phyloP scores from a whole-genome alignment of 768 basidiomycete genomes.

The Suillus clintonianus region DNA sequence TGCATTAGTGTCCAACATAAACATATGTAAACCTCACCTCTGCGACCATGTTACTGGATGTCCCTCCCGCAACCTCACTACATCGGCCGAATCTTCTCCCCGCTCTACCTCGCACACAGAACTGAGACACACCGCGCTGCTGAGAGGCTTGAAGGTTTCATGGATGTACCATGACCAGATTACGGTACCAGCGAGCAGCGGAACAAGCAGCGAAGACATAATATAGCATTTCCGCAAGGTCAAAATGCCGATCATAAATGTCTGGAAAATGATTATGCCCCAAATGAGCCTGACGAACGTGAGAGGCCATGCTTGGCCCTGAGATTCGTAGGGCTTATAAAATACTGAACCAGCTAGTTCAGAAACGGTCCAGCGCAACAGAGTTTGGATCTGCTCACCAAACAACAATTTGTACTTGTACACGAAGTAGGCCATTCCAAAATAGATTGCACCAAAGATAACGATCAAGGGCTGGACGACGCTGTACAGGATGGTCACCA shows the following conservation, averaged over 20 bases:
- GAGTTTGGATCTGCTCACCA: constrained; percentile 50
- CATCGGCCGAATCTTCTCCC: constrained; percentile 83
- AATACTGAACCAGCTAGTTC: constrained; percentile 61
- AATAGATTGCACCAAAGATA: constrained; percentile 94
- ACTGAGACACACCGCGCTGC: constrained; percentile 82
- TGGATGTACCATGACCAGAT: constrained; percentile 83
- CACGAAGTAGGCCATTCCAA: constrained; percentile 92
- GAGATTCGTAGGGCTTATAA: constrained; percentile 97
- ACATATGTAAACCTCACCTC: constrained; percentile 50
- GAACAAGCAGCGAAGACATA: constrained; percentile 64
- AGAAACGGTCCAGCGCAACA: background rate
- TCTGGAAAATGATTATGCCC: constrained; percentile 89
- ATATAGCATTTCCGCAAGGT: constrained; percentile 60
- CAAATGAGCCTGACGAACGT: constrained; percentile 91
- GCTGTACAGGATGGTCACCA: constrained; percentile 92
- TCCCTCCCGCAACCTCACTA: constrained; percentile 70
- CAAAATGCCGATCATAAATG: constrained; percentile 98
- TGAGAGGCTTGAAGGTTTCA: constrained; percentile 67
- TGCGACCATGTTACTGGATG: constrained; percentile 90
- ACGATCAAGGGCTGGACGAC: constrained; percentile 95
- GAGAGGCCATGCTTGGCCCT: constrained; percentile 97
- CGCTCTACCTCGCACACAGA: constrained; percentile 88
- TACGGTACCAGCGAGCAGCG: constrained; percentile 74
- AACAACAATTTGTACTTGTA: constrained; percentile 98
- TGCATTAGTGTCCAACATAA: background rate